phyloP scores from a whole-genome alignment of 352 stramenopile species.

The Pythium dissotocum region DNA sequence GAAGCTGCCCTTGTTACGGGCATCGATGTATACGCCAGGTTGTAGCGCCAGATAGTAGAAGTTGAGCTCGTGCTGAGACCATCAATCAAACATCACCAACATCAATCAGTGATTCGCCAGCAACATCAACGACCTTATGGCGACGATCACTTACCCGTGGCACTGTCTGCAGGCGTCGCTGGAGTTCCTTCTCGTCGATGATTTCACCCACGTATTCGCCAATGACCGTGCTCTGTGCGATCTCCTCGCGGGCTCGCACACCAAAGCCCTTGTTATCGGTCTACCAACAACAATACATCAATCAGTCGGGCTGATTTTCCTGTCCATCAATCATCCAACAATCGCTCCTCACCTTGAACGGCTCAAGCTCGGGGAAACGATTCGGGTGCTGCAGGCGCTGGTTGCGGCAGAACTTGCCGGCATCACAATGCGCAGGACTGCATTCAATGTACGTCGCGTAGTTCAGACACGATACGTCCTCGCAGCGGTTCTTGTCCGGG shows the following conservation, averaged over 20 bases:
- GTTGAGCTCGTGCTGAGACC: constrained; percentile 69
- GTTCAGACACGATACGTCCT: constrained; percentile 89
- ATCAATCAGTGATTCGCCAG: background rate
- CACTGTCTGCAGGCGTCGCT: constrained; percentile 51
- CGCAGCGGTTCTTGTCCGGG: constrained; percentile 48
- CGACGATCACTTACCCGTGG: constrained; percentile 40
- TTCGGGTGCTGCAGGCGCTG: constrained; percentile 77
- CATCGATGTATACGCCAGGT: constrained; percentile 88
- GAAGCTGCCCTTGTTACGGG: constrained; percentile 89
- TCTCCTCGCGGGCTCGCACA: constrained; percentile 62
- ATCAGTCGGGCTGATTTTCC: background rate
- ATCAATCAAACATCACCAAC: constrained; percentile 1
- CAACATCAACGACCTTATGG: background rate
- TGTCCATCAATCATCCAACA: constrained; percentile 4
- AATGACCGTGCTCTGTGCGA: constrained; percentile 68
- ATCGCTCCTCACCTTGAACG: constrained; percentile 50
- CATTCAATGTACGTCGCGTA: constrained; percentile 89
- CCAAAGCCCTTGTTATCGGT: constrained; percentile 87
- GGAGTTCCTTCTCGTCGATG: constrained; percentile 87
- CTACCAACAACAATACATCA: constrained; percentile 17
- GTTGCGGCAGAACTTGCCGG: constrained; percentile 60
- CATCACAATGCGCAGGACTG: constrained; percentile 38
- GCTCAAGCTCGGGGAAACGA: constrained; percentile 59
- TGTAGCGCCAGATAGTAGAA: constrained; percentile 88
- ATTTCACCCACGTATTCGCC: constrained; percentile 93